Conservation (phyloP, 345 rosid genomes). For the Reutealis trisperma region DNA sequence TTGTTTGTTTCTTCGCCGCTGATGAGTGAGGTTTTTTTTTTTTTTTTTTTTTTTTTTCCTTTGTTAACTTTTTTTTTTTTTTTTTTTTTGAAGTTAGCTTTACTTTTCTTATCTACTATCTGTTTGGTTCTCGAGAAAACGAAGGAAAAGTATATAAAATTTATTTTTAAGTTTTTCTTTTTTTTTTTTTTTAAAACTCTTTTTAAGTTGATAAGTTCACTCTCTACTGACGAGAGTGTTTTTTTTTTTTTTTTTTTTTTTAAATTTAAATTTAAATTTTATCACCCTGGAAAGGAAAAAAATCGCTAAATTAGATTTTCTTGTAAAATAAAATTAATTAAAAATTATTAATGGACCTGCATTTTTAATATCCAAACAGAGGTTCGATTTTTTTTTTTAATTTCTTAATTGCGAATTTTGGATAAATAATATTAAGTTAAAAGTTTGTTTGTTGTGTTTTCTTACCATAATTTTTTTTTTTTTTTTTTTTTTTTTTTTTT, state of each 20-base stretch:
- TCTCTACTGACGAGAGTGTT: not conserved
- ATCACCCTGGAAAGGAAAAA: not conserved
- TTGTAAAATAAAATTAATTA: not conserved
- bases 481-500: not conserved
- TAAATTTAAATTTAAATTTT: too few relatives aligned
- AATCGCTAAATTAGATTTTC: not conserved
- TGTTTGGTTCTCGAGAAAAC: slow-evolving; percentile 42
- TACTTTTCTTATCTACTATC: not conserved
- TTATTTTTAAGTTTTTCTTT: not conserved
- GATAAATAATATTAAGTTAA: not conserved
- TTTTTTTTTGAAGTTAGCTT: not conserved
- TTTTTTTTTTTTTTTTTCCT: not conserved
- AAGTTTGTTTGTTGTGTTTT: not conserved
- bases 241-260: not conserved
- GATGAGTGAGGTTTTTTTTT: slow-evolving; percentile 39
- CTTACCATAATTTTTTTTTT: not conserved
- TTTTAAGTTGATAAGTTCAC: not conserved
- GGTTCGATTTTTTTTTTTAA: not conserved
- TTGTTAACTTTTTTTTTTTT: not conserved
- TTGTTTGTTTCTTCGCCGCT: slow-evolving; percentile 2
- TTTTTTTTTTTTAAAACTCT: not conserved
- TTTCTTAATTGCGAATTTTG: not conserved
- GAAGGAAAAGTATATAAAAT: not conserved
- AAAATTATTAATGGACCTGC: not conserved
- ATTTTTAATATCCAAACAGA: not conserved